A percentile compares a stretch with the other conserved stretches of the same genome.
These are phyloP conservation scores for Rutstroemia sp. DNA, from an alignment of 2,329 filamentous ascomycete species.

Conservation along the genomic window DNA sequence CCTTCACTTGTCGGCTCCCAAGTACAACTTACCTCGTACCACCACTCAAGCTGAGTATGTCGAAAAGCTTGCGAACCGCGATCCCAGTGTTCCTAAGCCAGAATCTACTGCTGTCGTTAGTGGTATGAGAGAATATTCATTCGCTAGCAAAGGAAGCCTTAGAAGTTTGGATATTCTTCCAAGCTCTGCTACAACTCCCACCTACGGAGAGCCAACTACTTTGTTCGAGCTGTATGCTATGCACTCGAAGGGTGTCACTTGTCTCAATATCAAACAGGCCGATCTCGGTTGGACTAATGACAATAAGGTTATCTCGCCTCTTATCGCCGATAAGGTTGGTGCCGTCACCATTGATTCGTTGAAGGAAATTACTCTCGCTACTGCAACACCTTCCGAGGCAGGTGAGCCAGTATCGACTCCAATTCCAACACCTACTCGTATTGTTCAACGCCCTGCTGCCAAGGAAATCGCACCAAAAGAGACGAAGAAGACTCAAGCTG, in stretches of 20 bases:
- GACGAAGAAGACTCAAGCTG: conserved; percentile 22
- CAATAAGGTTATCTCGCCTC: conserved; percentile 74
- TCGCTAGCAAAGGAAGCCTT: conserved; percentile 76
- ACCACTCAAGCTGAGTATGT: conserved; percentile 88
- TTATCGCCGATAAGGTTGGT: conserved; percentile 69
- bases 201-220: conserved; percentile 57
- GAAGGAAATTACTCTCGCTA: conserved; percentile 36
- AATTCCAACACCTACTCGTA: conserved; percentile 21
- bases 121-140: conserved; percentile 90
- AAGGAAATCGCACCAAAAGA: conserved; percentile 24
- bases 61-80: conserved; percentile 65
- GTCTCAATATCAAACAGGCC: conserved; percentile 74
- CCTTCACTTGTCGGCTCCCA: conserved; percentile 87
- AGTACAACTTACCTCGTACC: conserved; percentile 71
- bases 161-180: conserved; percentile 86
- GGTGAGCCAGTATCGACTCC: conserved; percentile 12
- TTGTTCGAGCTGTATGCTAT: conserved; percentile 95
- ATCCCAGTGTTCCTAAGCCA: conserved; percentile 68
- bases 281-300: conserved; percentile 90
- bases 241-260: conserved; percentile 96
- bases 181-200: conserved; percentile 55
- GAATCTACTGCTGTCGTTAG: conserved; percentile 97
- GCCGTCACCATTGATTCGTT: conserved; percentile 64
- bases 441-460: conserved; percentile 21
- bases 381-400: conserved; percentile 2